Percentiles rank a stretch among this genome's conserved stretches.
These are phyloP conservation scores for Phaeodactylum tricornutum DNA, from an alignment of 108 stramenopile genomes.

Conservation along the genomic window DNA sequence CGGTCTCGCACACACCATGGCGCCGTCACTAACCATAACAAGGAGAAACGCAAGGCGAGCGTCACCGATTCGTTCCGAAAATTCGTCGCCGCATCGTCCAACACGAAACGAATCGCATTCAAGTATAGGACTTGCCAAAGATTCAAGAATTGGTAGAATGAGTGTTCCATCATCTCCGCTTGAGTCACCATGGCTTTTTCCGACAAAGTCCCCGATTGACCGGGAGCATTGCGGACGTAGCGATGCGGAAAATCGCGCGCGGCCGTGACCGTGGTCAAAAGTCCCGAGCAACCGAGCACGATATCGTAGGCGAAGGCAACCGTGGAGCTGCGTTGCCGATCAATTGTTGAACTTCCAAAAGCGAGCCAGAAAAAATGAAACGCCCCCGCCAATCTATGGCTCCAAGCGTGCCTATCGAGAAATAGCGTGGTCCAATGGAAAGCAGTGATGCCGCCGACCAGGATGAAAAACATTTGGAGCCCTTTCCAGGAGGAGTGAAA, in stretches of 20 bases:
- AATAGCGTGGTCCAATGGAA: constrained; percentile 3
- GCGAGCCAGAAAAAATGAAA: constrained; percentile 2
- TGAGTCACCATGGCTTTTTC: constrained; percentile 66
- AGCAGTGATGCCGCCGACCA: background rate
- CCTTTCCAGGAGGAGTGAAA: too few species aligned
- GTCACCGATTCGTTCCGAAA: background rate
- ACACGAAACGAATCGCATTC: constrained; percentile 18
- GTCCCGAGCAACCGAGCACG: constrained; percentile 47
- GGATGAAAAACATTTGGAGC: background rate
- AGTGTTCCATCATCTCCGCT: constrained; percentile 81
- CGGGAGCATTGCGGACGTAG: constrained; percentile 29
- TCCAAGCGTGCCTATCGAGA: constrained; percentile 8
- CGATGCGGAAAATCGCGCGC: constrained; percentile 65
- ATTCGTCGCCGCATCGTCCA: background rate
- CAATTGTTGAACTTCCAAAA: background rate
- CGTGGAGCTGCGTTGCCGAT: background rate
- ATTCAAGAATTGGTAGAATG: constrained; percentile 77
- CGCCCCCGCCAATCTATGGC: constrained; percentile 9
- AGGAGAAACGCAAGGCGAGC: constrained; percentile 1
- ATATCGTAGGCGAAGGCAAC: constrained; percentile 38
- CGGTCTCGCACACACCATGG: constrained; percentile 52
- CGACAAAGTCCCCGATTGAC: constrained; percentile 66
- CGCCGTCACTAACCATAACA: constrained; percentile 37
- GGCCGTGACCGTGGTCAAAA: constrained; percentile 47
- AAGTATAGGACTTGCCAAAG: constrained; percentile 55